Base-by-base conservation (phyloP, 495 filamentous ascomycete genomes). In the Recurvomyces mirabilis region DNA sequence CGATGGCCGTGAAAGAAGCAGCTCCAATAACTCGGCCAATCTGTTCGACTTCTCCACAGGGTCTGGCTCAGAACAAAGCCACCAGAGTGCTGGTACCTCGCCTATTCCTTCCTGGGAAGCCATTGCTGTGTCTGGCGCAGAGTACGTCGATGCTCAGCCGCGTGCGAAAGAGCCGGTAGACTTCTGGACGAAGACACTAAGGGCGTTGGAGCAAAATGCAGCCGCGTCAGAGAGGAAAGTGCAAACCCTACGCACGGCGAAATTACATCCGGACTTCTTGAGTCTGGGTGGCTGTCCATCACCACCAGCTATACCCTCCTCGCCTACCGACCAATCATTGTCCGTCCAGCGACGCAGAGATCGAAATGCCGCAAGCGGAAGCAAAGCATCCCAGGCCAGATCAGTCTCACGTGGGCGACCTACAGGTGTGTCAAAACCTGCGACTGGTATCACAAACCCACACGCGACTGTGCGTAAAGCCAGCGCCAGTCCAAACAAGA, bases 31-130 rank as follows among this genome's bases (percentile, higher is more conserved):
- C 22, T 53, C 50, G 26, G 53, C 51, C 45, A 43, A 59, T 36
- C 36, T 60, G 1, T 52, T 56, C 31, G 45, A 61, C 46, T 56
- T 64, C 48, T 64, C 60, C 52, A 51, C 55, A 28, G 45, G 52
- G 35, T 38, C 55, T 17, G 42, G 54, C 33, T 41, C 43, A 17
- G 62, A 49, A 58, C 41, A 63, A 60, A 55, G 55, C 43, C 38
- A 60, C 49, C 53, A 40, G 42, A 49, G 41, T 7, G 26, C 42
- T 11, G 55, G 46, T 14, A 56, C 51, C 3, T 55, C 53, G 52
- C 50, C 49, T 52, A 52, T 60, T 10, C 56, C 58, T 45, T 41
- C 53, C 28, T 55, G 47, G 36, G 9, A 28, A 23, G 30, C 43
- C 15, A n/a, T 33, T 15, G 23, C 6, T 14, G 38, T 41, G 28